Evolutionary conservation across 345 rosid genomes (phyloP).

Genomic region (Salix purpurea): DNA sequence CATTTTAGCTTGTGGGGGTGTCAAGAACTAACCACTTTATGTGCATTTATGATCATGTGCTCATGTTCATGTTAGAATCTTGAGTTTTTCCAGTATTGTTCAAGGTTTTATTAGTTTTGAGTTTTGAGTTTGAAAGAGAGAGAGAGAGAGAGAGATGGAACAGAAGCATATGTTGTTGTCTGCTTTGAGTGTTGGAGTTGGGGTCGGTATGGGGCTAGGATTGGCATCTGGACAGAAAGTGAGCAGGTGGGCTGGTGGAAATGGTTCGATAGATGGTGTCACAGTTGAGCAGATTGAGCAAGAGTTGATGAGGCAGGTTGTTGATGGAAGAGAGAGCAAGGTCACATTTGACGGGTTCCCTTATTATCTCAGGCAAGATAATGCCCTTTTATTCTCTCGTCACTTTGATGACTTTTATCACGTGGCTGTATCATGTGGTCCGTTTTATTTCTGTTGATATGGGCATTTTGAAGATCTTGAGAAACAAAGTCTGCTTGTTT

Average conservation of each 20-base stretch:
- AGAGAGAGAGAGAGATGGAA: constrained; percentile 45
- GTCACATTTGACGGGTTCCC: constrained; percentile 84
- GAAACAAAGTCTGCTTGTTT: neutral
- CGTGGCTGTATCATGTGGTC: neutral
- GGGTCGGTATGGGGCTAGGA: constrained; percentile 82
- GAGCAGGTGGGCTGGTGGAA: constrained; percentile 52
- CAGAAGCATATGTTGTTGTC: constrained; percentile 67
- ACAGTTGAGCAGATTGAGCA: constrained; percentile 68
- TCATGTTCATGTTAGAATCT: neutral
- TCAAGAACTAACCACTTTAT: neutral
- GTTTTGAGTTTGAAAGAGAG: neutral
- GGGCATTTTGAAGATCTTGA: constrained; percentile 8
- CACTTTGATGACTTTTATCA: neutral
- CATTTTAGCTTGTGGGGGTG: neutral
- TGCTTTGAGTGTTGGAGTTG: constrained; percentile 81
- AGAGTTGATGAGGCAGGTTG: constrained; percentile 64
- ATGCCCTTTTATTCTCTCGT: neutral
- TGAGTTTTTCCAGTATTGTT: neutral
- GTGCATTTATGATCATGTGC: neutral
- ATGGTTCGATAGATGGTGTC: constrained; percentile 41
- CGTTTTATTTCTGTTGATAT: neutral
- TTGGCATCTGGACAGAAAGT: constrained; percentile 73
- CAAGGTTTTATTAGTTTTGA: neutral
- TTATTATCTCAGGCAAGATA: constrained; percentile 70
- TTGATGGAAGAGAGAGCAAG: constrained; percentile 59